A percentile compares a stretch with the other conserved stretches of the same genome.
These are phyloP conservation scores for Stachybotrys chartarum DNA, from an alignment of 2,329 filamentous ascomycete species.

Conservation along the genomic window DNA sequence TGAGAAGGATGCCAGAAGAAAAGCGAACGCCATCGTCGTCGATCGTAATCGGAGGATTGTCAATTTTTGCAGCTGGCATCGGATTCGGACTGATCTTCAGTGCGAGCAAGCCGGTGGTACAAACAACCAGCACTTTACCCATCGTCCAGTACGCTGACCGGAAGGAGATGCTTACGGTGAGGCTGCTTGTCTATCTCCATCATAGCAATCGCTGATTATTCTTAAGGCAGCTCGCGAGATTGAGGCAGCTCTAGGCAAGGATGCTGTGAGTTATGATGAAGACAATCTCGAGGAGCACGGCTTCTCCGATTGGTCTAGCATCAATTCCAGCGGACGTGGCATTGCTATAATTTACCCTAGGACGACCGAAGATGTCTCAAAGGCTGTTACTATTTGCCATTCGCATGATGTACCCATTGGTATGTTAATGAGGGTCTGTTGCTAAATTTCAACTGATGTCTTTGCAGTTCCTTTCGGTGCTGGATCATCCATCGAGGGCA, in stretches of 20 bases:
- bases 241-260: slow-evolving; percentile 33
- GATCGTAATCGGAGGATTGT: too few species aligned
- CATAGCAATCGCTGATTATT: too few species aligned
- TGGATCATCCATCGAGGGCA: slow-evolving; percentile 53
- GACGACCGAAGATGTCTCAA: slow-evolving; percentile 56
- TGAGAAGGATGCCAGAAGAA: too few species aligned
- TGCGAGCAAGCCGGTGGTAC: too few species aligned
- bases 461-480: slow-evolving; percentile 60
- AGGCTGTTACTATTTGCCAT: slow-evolving; percentile 55
- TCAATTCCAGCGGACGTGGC: slow-evolving; percentile 56
- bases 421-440: neutral
- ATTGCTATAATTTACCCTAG: slow-evolving; percentile 59
- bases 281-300: slow-evolving; percentile 59
- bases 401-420: slow-evolving; percentile 57
- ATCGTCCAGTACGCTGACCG: neutral
- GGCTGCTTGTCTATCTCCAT: neutral
- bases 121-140: too few species aligned
- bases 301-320: slow-evolving; percentile 64
- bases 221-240: neutral
- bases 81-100: too few species aligned
- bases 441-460: neutral
- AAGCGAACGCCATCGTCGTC: too few species aligned
- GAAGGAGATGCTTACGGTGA: neutral
- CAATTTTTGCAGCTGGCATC: too few species aligned
- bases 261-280: slow-evolving; percentile 55